phyloP scores from a whole-genome alignment of 139 green algal species.

The Pseudopediastrum boryanum region DNA sequence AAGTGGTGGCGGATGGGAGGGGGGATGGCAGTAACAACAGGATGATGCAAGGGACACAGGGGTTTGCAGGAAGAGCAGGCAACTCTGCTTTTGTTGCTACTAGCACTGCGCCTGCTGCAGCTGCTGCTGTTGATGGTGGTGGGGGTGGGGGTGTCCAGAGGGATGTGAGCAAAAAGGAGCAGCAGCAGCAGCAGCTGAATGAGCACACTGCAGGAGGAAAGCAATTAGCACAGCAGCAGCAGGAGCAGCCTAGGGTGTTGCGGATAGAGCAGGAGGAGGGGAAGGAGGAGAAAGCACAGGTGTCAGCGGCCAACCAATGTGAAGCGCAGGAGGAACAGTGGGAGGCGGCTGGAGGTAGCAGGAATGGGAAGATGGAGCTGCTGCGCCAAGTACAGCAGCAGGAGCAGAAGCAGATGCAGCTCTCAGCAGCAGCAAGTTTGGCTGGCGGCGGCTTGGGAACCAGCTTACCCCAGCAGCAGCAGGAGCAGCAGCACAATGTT shows the following conservation, averaged over 20 bases:
- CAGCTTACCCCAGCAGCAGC: too few species aligned
- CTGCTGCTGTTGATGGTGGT: constrained; percentile 22
- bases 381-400: too few species aligned
- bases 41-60: constrained; percentile 13
- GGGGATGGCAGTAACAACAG: neutral
- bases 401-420: too few species aligned
- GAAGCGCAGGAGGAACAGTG: neutral
- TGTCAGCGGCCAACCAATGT: too few species aligned
- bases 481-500: too few species aligned
- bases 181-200: constrained; percentile 9
- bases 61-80: neutral
- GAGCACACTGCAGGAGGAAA: neutral
- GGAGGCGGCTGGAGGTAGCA: too few species aligned
- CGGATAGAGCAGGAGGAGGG: neutral
- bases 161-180: neutral
- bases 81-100: neutral
- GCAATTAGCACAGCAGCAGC: neutral
- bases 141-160: neutral
- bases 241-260: neutral
- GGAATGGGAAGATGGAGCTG: too few species aligned
- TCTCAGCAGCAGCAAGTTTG: too few species aligned
- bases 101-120: neutral
- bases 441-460: too few species aligned
- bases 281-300: too few species aligned
- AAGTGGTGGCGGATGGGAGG: neutral